Base-by-base conservation (phyloP, 1,284 basidiomycete species). In the Abortiporus biennis region DNA sequence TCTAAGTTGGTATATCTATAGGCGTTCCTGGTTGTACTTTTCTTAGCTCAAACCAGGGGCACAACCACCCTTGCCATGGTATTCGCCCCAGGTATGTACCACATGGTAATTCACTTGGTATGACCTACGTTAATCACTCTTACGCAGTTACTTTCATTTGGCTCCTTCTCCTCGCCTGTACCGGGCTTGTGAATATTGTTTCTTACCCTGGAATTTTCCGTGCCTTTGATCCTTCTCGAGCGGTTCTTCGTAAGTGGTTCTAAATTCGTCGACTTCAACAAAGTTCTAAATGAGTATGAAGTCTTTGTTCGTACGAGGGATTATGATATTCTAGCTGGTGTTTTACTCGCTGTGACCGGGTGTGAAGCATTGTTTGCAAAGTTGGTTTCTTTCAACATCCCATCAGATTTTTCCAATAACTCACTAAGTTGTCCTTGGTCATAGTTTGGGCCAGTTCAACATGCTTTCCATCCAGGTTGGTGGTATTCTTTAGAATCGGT, bases 401-500 rank as follows among this genome's bases (percentile, higher is more conserved):
- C 17, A 21, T 41, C 29, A 13, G 6, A 11, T 31, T 8, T 9
- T 23, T 16, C 9, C 27, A n/a, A 29, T 29, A n/a, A 29, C 21
- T 37, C 15, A 17, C 20, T 36, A 31, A 15, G 11, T 36, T 20
- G n/a, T 31, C 21, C 21, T 25, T 40, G n/a, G 38, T 23, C 22
- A n/a, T n/a, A 83, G 76, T 49, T 65, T 84, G n/a, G 79, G 78
- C 2, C 80, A 82, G 52, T 84, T 84, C 62, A 79, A 77, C 54
- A 71, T 67, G 11, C 38, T 58, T 6, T 76, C 76, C 5, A 79
- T 80, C 36, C 68, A 69, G 52, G 69, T 70, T 43, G 23, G 55
- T 52, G 27, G 8, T 29, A n/a, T 29, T n/a, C 9, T n/a, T n/a
- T n/a, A 29, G 8, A n/a, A 9, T 29, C 27, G 9, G 27, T 8